Base-by-base conservation (phyloP, 2,329 filamentous ascomycete species). In the Botrytis byssoidea region DNA sequence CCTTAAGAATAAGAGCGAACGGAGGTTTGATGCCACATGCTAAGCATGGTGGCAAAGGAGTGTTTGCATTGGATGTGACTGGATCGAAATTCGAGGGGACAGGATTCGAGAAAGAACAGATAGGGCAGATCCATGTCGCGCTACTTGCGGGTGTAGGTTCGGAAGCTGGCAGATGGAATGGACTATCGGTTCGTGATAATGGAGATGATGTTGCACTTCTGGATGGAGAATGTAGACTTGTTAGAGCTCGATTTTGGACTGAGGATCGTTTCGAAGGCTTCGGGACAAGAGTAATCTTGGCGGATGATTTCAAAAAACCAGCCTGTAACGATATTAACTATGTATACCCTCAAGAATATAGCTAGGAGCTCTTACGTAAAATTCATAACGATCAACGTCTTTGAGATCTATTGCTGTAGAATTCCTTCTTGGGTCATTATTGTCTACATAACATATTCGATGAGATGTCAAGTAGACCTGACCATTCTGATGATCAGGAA, bases 381-480 rank as follows among this genome's bases (percentile, higher is more conserved):
- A 95, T 77, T 99, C 96, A 79, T 91, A 92, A 77, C 92, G 90
- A 79, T 99, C 96, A 63, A 99, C 90, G 81, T 97, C 93, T 81
- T 95, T 97, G 72, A 99, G 85, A 77, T 97, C 93, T 71, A 99
- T 87, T 25, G 93, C 92, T 46, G 95, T 88, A 0, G 95, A 97
- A 82, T 93, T 90, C 81, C 92, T 92, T 76, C 95, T 89, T 25
- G 96, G 94, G 76, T 98, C 92, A 46, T 90, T 88, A 79, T 94
- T 92, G 81, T 98, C 95, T 76, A 99, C 93, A 81, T 98, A 99
- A 85, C 95, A 99, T 75, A 94, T 90, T 71, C 96, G 92, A 83
- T 98, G 95, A 14, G 96, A 97, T 29, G 96, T 99, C 83, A 99
- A 83, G 82, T 99, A 99, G 72, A 96, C 94, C 84, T 98, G 94